These are phyloP conservation scores for Apiospora phragmitis DNA, from an alignment of 2,329 filamentous ascomycete species.

Conservation along the genomic window DNA sequence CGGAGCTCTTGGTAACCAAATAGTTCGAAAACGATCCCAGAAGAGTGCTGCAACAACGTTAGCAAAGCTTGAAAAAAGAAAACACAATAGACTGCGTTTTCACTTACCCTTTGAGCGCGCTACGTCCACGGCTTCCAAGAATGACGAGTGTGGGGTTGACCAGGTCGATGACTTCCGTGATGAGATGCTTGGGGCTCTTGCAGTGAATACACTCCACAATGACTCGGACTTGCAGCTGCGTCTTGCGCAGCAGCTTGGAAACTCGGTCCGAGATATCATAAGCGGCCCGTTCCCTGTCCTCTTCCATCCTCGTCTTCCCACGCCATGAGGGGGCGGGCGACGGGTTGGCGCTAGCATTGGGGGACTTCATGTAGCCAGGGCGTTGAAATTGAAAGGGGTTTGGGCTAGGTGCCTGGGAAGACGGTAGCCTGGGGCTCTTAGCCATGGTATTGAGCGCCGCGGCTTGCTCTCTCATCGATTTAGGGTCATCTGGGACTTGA, in stretches of 20 bases:
- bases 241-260: conserved; percentile 85
- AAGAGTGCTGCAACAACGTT: conserved; percentile 67
- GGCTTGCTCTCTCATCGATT: conserved; percentile 74
- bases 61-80: conserved; percentile 16
- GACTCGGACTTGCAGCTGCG: conserved; percentile 85
- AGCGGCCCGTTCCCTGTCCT: conserved; percentile 79
- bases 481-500: conserved; percentile 69
- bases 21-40: conserved; percentile 98
- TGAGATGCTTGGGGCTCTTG: conserved; percentile 94
- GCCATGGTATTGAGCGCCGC: conserved; percentile 68
- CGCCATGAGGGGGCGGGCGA: conserved; percentile 51
- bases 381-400: conserved; percentile 27
- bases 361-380: conserved; percentile 38
- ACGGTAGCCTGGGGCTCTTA: conserved; percentile 37
- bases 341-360: conserved; percentile 33
- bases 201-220: conserved; percentile 97
- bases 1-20: conserved; percentile 91
- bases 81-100: conserved; percentile 8
- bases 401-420: conserved; percentile 24
- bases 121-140: conserved; percentile 86
- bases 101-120: conserved; percentile 86
- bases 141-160: conserved; percentile 91
- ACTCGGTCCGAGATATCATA: conserved; percentile 82
- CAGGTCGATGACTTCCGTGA: conserved; percentile 95
- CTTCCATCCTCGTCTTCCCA: conserved; percentile 63